A percentile compares a stretch with the other conserved stretches of the same genome.
Evolutionary conservation across 1,139 yeast genomes (phyloP).

Genomic region (Wickerhamomyces sp.): DNA sequence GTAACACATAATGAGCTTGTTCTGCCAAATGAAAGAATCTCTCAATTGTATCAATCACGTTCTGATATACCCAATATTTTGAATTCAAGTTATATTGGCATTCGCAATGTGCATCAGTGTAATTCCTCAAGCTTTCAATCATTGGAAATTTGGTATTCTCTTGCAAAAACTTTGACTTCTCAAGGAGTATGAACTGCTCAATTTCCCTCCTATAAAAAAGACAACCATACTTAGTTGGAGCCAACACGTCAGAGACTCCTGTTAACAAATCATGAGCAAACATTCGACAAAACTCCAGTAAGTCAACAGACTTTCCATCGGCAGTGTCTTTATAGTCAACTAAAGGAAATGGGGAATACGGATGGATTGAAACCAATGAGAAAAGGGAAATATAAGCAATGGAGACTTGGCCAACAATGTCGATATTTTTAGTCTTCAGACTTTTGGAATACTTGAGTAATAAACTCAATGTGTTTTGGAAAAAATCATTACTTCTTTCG

Average conservation of each 20-base stretch:
- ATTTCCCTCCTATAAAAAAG: not conserved
- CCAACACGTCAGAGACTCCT: not conserved
- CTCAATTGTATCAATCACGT: not conserved
- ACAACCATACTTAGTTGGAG: not conserved
- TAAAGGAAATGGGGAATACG: not conserved
- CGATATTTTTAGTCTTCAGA: not conserved
- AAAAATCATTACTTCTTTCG: not conserved
- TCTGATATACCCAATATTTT: not conserved
- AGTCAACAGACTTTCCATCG: not conserved
- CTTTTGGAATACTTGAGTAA: not conserved
- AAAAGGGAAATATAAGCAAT: not conserved
- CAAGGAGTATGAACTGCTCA: not conserved
- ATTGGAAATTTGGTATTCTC: not conserved
- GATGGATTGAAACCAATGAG: not conserved
- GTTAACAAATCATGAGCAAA: not conserved
- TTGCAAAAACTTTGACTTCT: too few relatives aligned
- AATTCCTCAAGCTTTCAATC: not conserved
- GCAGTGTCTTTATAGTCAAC: not conserved
- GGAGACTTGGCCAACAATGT: not conserved
- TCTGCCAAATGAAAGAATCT: not conserved
- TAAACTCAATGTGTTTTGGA: not conserved
- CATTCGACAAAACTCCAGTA: not conserved
- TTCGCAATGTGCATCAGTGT: not conserved
- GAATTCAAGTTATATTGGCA: not conserved
- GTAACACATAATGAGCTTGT: not conserved